phyloP scores from a whole-genome alignment of 2,329 filamentous ascomycete species.

The Sporothrix humicola region DNA sequence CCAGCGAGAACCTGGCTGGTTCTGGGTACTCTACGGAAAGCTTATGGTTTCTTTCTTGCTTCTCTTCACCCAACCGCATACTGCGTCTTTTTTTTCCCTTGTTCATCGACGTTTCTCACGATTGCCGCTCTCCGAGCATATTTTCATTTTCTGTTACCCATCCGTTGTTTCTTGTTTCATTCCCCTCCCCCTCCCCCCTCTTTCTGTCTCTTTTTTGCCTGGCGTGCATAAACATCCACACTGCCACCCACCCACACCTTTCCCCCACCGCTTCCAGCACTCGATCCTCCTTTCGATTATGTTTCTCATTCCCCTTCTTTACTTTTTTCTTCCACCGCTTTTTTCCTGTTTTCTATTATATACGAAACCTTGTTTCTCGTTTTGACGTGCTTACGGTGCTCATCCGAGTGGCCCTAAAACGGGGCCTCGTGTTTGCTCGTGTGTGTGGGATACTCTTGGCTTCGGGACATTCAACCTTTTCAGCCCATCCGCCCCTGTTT shows the following conservation, averaged over 20 bases:
- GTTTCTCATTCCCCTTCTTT: neutral
- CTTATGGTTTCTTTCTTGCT: constrained; percentile 26
- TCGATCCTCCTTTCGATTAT: neutral
- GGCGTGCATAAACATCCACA: constrained; percentile 23
- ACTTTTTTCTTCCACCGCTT: neutral
- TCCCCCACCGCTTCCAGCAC: constrained; percentile 1
- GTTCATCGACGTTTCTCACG: constrained; percentile 18
- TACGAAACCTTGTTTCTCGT: constrained; percentile 19
- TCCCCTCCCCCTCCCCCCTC: constrained; percentile 8
- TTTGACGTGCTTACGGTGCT: constrained; percentile 25
- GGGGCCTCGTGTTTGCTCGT: constrained; percentile 14
- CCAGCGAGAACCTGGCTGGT: constrained; percentile 36
- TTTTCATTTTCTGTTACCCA: neutral
- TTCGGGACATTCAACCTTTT: neutral
- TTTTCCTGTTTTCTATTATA: constrained; percentile 21
- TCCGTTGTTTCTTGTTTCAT: constrained; percentile 5
- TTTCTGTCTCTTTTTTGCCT: constrained; percentile 12
- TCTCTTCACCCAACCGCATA: constrained; percentile 1
- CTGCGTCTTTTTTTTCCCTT: neutral
- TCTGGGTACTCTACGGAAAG: constrained; percentile 36
- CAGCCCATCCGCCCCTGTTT: neutral
- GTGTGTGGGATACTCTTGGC: neutral
- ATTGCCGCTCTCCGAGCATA: constrained; percentile 18
- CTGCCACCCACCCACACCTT: constrained; percentile 9
- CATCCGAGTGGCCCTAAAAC: constrained; percentile 12